Evolutionary conservation across 352 stramenopile species (phyloP), one percentile per base, ranked within the genome.

Genomic region (Pythium coloratum): DNA sequence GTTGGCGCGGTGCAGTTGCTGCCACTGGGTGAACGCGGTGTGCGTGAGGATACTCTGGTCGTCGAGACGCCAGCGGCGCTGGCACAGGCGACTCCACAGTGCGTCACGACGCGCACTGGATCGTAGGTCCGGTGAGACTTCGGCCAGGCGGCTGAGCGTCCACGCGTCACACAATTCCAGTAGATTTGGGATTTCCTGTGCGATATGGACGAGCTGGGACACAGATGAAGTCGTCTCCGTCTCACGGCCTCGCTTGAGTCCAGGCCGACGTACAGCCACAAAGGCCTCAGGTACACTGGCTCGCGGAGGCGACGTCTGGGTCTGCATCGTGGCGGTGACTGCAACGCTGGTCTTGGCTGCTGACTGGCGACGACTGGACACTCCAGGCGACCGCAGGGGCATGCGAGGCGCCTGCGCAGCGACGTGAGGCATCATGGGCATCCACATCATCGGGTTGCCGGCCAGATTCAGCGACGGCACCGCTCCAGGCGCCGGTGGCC

Each of bases 151-250:
- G 34, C 64, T 70, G 24, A 89, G 64, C 32, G 69, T 80, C 80
- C 80, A 87, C 12, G 80, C 80, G 55, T 89, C 80, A 46, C 78
- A 89, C 60, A 70, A 77, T 20, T 71, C 61, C 28, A 89, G 49
- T 44, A 89, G 55, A 4, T 70, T 73, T 9, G 78, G 78, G 12
- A 87, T 76, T 59, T 83, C 73, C 44, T 76, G 70, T 0, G 67
- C 76, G 34, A 55, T 70, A 72, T 77, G 86, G 26, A 73, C 64
- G 12, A 82, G 75, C 16, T 60, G 14, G 6, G 68, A 73, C 16
- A 60, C 33, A 8, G 61, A 53, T 16, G 49, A n/a, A 6, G 30
- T 13, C 4, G n/a, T 40, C 6, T 49, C 56, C 12, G 26, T 32
- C 6, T 55, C 44, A 47, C 58, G 58, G 16, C 28, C 33, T 24